Conservation (phyloP, 169 alveolate species). For the Plasmodium sp. region DNA sequence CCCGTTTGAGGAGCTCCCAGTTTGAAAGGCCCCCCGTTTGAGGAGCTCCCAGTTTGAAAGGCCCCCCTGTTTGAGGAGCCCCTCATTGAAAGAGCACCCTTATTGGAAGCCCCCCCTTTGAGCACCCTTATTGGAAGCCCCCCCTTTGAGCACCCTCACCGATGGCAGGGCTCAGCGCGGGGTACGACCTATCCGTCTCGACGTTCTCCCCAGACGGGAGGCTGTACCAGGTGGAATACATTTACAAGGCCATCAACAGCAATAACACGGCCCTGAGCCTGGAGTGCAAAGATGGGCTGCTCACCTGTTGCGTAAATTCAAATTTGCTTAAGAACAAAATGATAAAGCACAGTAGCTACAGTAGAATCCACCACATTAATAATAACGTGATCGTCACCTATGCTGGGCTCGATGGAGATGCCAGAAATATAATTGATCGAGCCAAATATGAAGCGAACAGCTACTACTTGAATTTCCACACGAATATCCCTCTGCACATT, state of each 20-base stretch:
- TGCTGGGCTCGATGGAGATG: slow-evolving; percentile 96
- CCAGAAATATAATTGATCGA: slow-evolving; percentile 90
- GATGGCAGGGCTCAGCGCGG: slow-evolving; percentile 93
- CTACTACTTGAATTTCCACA: slow-evolving; percentile 90
- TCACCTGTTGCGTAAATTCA: slow-evolving; percentile 80
- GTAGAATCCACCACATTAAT: slow-evolving; percentile 90
- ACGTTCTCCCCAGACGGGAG: slow-evolving; percentile 98
- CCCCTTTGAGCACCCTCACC: background rate
- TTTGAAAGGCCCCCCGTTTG: no score
- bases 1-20: background rate
- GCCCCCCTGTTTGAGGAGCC: no score
- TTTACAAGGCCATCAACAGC: slow-evolving; percentile 94
- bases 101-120: no score
- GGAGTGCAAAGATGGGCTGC: slow-evolving; percentile 93
- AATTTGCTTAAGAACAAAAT: slow-evolving; percentile 66
- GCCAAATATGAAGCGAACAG: slow-evolving; percentile 92
- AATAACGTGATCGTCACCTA: slow-evolving; percentile 88
- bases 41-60: no score
- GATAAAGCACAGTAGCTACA: slow-evolving; percentile 80
- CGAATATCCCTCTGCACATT: slow-evolving; percentile 90
- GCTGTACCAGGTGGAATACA: slow-evolving; percentile 96
- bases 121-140: background rate
- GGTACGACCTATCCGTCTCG: slow-evolving; percentile 95
- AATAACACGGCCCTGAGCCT: slow-evolving; percentile 93
- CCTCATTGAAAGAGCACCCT: no score